Percentiles rank a stretch among this genome's conserved stretches.
Conservation (phyloP, 257 asterid genomes). For the Solanum lignicaule region DNA sequence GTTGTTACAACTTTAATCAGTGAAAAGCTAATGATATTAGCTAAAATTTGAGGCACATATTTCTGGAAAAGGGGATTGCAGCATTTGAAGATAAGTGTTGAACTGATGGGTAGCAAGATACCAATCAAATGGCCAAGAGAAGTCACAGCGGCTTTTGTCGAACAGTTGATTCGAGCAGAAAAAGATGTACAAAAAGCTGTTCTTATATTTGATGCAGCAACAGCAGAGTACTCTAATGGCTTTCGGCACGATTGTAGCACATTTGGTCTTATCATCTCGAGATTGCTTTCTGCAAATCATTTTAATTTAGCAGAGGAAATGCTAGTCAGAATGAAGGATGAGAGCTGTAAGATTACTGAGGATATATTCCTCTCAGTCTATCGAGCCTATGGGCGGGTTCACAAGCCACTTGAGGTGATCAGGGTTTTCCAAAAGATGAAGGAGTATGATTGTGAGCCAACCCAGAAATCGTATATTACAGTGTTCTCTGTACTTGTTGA, state of each 20-base stretch:
- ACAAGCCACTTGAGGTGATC: conserved; percentile 75
- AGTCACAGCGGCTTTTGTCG: conserved; percentile 62
- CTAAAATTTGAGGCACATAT: not conserved
- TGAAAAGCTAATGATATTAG: not conserved
- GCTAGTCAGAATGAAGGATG: conserved; percentile 65
- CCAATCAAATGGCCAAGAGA: conserved; percentile 69
- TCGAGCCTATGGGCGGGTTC: conserved; percentile 74
- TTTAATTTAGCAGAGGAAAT: conserved; percentile 57
- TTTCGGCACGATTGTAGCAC: conserved; percentile 57
- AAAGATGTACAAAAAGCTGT: conserved; percentile 67
- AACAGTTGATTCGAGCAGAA: conserved; percentile 57
- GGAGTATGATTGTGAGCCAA: conserved; percentile 59
- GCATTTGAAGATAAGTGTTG: not conserved
- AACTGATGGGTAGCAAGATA: conserved; percentile 34
- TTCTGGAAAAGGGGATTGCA: not conserved
- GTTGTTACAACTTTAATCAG: not conserved
- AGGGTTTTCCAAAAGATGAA: conserved; percentile 57
- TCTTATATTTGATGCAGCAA: conserved; percentile 78
- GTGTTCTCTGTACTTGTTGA: conserved; percentile 70
- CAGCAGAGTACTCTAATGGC: conserved; percentile 71
- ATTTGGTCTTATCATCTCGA: conserved; percentile 45
- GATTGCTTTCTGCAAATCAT: conserved; percentile 60
- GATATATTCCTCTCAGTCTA: conserved; percentile 51
- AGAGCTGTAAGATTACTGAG: conserved; percentile 47
- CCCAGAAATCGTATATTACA: conserved; percentile 57